phyloP scores from a whole-genome alignment of 176 grass and related monocot genomes.

The Stipa capillata region DNA sequence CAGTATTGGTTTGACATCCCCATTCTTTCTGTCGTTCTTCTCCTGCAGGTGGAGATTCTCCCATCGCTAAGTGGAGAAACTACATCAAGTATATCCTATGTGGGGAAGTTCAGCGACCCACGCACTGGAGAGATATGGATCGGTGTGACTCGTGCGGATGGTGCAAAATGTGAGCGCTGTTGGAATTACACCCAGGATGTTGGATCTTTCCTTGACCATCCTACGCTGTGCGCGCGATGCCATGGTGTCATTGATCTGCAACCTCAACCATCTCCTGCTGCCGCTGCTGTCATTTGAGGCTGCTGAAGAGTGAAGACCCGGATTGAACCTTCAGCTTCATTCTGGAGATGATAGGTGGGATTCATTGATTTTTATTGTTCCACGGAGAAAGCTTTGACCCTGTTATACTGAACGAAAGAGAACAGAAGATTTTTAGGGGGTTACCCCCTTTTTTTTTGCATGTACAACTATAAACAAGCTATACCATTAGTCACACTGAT shows the following conservation, averaged over 20 bases:
- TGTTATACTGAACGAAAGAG: not conserved
- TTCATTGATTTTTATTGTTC: conserved; percentile 10
- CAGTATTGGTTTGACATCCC: not conserved
- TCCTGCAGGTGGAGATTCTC: conserved; percentile 70
- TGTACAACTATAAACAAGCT: not conserved
- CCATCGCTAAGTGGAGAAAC: conserved; percentile 36
- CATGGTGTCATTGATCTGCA: conserved; percentile 57
- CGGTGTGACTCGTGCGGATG: conserved; percentile 58
- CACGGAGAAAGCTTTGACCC: not conserved
- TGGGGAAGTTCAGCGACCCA: conserved; percentile 44
- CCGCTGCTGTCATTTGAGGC: conserved; percentile 32
- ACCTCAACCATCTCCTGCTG: conserved; percentile 44
- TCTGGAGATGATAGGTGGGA: conserved; percentile 6
- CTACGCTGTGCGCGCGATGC: conserved; percentile 66
- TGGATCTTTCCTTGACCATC: conserved; percentile 79
- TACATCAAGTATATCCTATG: conserved; percentile 25
- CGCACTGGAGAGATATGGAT: conserved; percentile 68
- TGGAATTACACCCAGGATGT: conserved; percentile 81
- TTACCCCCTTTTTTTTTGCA: conserved; percentile 1
- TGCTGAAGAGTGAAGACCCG: not conserved
- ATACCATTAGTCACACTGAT: no score
- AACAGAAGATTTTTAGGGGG: not conserved
- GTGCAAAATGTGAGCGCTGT: conserved; percentile 83
- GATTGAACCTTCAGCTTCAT: not conserved
- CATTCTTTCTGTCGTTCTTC: not conserved